Base-by-base conservation (phyloP, 2,329 filamentous ascomycete species). In the Ascochyta viciae-villosae region DNA sequence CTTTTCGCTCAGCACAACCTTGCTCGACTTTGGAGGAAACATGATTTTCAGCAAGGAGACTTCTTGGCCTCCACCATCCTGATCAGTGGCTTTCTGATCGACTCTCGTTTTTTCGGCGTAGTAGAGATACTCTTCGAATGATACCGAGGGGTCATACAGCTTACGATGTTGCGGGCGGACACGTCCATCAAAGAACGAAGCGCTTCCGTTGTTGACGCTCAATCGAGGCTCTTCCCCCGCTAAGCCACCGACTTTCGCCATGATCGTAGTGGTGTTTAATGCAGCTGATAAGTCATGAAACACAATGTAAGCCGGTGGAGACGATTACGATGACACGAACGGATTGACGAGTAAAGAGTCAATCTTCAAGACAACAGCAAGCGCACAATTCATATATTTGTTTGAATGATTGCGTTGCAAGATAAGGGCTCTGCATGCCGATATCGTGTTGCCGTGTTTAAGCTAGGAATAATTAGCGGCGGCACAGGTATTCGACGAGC, bases 91-190 rank as follows among this genome's bases (percentile, higher is more conserved):
- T 39, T 71, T 61, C 58, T 78, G 72, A n/a, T 70, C 61, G n/a
- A 65, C 67, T 46, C 77, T 65, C 4, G 75, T 73, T 38, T 62
- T 64, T 19, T 72, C 65, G 8, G 77, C 76, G 60, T 74, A 78
- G 57, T 75, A 74, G n/a, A 68, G 54, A 48, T 78, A 78, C 44
- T 78, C 76, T 52, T 78, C 77, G 47, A 78, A 74, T 9, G 40
- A 10, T 9, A 51, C 49, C 5, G 41, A 44, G 19, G 41, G 16
- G 22, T 51, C 49, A 15, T 45, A 51, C 33, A 51, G 40, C 19
- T 51, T 51, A 16, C 49, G 41, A 19, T 51, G 49, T 26, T 51
- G 49, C 2, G 49, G 49, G 22, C 49, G 49, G n/a, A 38, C 19
- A 12, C 38, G 24, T 31, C n/a, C 49, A 8, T 29, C 29, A 4